A percentile compares a stretch with the other conserved stretches of the same genome.
phyloP scores from a whole-genome alignment of 140 eudicot genomes.

The Oenanthe javanica region DNA sequence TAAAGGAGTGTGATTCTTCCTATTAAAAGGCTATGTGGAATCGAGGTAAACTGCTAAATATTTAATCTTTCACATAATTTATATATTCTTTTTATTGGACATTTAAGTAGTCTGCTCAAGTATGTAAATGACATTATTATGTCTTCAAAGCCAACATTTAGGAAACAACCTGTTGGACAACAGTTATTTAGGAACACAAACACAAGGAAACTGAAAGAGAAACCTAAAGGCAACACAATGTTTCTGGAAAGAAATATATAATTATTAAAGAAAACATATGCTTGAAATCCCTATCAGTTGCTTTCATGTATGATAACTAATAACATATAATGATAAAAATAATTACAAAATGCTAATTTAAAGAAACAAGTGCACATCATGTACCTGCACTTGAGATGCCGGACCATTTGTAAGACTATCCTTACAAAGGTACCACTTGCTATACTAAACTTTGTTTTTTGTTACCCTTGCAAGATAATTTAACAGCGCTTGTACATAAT shows the following conservation, averaged over 20 bases:
- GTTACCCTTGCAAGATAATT: neutral
- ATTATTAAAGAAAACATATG: neutral
- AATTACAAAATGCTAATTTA: too few species aligned
- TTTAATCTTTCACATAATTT: neutral
- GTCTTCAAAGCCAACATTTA: neutral
- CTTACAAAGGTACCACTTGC: neutral
- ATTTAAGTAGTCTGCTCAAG: neutral
- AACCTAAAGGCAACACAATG: neutral
- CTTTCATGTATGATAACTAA: neutral
- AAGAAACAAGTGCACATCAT: neutral
- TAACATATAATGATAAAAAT: neutral
- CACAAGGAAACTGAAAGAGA: neutral
- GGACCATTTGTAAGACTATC: neutral
- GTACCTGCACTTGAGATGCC: neutral
- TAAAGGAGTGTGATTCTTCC: neutral
- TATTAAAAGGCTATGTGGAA: neutral
- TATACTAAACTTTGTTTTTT: neutral
- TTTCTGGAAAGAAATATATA: neutral
- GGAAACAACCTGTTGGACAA: neutral
- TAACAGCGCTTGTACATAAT: too few species aligned
- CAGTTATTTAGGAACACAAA: neutral
- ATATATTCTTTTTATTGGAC: neutral
- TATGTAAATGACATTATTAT: neutral
- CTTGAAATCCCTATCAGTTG: neutral
- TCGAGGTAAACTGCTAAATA: neutral